Conservation (phyloP, 192 early-diverging fungal species). For the Rhizophagus clarus region DNA sequence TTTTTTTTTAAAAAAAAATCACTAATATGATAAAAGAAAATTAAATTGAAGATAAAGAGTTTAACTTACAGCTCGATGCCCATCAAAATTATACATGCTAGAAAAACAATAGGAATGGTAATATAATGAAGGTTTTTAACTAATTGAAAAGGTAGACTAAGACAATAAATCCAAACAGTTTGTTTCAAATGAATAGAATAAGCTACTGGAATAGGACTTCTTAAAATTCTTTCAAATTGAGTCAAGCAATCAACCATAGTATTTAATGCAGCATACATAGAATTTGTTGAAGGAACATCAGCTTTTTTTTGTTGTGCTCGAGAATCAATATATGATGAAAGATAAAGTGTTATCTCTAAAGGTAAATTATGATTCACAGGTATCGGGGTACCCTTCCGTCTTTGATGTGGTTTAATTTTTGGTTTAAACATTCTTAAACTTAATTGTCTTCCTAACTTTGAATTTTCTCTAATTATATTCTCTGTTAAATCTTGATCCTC, state of each 20-base stretch:
- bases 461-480: neutral
- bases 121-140: constrained; percentile 50
- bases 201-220: constrained; percentile 85
- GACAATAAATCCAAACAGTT: constrained; percentile 70
- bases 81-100: constrained; percentile 76
- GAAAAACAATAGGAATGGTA: constrained; percentile 68
- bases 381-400: neutral
- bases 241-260: constrained; percentile 61
- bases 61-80: constrained; percentile 67
- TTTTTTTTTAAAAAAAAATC: neutral
- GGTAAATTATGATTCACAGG: constrained; percentile 53
- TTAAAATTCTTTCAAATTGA: constrained; percentile 80
- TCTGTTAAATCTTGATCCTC: constrained; percentile 2
- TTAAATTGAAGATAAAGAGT: neutral
- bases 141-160: constrained; percentile 83
- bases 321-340: constrained; percentile 55
- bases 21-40: neutral
- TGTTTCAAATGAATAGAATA: constrained; percentile 90
- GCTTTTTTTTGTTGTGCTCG: constrained; percentile 41
- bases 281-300: constrained; percentile 47
- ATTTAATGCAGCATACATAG: constrained; percentile 54
- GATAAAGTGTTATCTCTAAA: constrained; percentile 59
- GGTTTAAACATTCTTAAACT: constrained; percentile 5
- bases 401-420: constrained; percentile 22
- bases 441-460: neutral